phyloP scores from a whole-genome alignment of 179 eudicot species.

The Nepenthes alata region DNA sequence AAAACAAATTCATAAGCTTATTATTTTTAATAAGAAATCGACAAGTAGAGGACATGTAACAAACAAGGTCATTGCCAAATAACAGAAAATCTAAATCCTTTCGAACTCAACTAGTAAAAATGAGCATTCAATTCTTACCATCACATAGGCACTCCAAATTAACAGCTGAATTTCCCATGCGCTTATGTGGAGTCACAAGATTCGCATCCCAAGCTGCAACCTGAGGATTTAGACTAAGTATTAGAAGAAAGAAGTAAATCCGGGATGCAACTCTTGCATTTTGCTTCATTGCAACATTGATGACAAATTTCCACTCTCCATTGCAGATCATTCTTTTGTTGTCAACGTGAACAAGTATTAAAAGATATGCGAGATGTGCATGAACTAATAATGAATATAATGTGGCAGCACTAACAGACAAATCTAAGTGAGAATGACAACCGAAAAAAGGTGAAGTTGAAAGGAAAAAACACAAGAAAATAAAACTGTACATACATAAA shows the following conservation, averaged over 20 bases:
- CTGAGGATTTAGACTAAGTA: constrained; percentile 20
- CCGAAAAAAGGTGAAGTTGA: no score
- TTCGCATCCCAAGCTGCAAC: constrained; percentile 99
- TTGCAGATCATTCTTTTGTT: no score
- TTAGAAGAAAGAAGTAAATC: not conserved
- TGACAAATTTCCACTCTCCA: no score
- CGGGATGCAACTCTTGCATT: not conserved
- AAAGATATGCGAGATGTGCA: no score
- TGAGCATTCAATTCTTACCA: constrained; percentile 39
- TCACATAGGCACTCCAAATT: constrained; percentile 61
- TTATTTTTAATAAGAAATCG: no score
- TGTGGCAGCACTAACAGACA: no score
- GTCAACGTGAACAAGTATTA: no score
- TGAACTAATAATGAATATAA: no score
- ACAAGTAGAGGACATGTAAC: not conserved
- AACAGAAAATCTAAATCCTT: not conserved
- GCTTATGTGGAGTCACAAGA: constrained; percentile 92
- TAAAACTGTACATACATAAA: no score
- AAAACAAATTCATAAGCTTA: no score
- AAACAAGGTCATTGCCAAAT: not conserved
- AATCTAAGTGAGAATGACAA: no score
- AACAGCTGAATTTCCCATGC: constrained; percentile 81
- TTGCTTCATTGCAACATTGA: not conserved
- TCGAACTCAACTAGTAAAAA: not conserved
- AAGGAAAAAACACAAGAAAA: no score